These are phyloP conservation scores for Rhodotorula babjevae DNA, from an alignment of 768 basidiomycete species.

Conservation along the genomic window DNA sequence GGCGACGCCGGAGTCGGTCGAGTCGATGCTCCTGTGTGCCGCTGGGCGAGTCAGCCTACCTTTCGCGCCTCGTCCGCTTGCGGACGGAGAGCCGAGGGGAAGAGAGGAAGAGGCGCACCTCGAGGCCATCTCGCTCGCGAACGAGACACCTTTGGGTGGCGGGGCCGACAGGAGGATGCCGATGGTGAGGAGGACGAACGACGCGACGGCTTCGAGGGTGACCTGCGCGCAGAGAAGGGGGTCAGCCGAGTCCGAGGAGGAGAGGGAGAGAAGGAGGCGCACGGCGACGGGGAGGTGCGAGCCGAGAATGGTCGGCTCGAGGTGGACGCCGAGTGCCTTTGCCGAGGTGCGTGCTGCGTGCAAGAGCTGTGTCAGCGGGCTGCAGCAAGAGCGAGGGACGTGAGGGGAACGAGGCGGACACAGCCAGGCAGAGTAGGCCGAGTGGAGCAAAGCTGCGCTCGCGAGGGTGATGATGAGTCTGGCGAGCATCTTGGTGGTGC, in stretches of 20 bases:
- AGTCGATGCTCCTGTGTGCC: conserved; percentile 60
- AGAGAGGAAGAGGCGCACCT: conserved; percentile 52
- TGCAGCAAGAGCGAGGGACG: no score
- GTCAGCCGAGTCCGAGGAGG: not conserved
- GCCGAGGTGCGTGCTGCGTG: not conserved
- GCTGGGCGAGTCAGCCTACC: not conserved
- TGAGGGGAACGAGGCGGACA: not conserved
- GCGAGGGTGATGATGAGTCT: conserved; percentile 2
- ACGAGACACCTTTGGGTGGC: conserved; percentile 70
- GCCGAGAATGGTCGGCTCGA: not conserved
- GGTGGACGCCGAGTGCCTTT: not conserved
- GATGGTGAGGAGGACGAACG: conserved; percentile 63
- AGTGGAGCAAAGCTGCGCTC: not conserved
- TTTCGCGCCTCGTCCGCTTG: no score
- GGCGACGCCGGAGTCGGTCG: conserved; percentile 64
- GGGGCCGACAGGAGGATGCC: conserved; percentile 70
- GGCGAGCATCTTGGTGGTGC: not conserved
- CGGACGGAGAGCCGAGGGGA: not conserved
- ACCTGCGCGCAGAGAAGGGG: conserved; percentile 53
- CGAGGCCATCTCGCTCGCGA: conserved; percentile 82
- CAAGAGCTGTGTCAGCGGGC: not conserved
- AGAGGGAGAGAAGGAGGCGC: not conserved
- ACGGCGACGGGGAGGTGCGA: not conserved
- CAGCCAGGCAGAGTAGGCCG: conserved; percentile 22
- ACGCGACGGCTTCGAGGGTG: conserved; percentile 61